Conservation (phyloP, 257 asterid species). For the Solanum bulbocastanum region DNA sequence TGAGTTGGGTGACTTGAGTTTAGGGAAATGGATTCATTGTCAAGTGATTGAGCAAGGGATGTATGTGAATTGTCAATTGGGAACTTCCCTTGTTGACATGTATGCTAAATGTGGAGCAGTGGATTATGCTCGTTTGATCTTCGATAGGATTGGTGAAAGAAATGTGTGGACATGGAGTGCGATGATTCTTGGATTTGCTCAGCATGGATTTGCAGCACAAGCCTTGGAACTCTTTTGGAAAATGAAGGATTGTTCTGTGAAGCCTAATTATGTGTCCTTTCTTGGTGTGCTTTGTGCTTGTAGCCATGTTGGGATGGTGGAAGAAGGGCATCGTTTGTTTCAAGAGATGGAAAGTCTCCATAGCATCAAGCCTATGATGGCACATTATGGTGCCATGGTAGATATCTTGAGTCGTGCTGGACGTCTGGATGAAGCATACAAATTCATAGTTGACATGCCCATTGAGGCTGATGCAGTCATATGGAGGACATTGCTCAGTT, state of each 20-base stretch:
- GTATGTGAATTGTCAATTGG: conserved; percentile 44
- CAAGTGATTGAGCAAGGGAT: conserved; percentile 48
- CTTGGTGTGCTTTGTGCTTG: conserved; percentile 83
- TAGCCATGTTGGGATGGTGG: conserved; percentile 61
- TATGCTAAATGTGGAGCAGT: conserved; percentile 61
- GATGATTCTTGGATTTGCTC: conserved; percentile 73
- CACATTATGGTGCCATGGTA: conserved; percentile 67
- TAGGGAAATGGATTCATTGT: conserved; percentile 63
- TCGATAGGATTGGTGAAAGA: conserved; percentile 27
- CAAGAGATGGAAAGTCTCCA: conserved; percentile 43
- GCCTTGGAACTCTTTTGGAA: conserved; percentile 36
- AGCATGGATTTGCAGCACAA: conserved; percentile 45
- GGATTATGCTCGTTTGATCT: conserved; percentile 41
- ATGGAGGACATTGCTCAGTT: conserved; percentile 79
- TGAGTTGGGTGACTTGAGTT: conserved; percentile 50
- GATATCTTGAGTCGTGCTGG: conserved; percentile 73
- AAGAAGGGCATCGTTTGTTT: conserved; percentile 38
- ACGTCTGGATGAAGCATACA: conserved; percentile 46
- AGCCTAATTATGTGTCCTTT: conserved; percentile 61
- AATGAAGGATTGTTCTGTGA: conserved; percentile 28
- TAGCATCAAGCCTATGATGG: conserved; percentile 48
- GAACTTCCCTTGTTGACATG: conserved; percentile 79
- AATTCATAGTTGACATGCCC: conserved; percentile 45
- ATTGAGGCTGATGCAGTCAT: conserved; percentile 45
- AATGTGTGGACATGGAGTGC: conserved; percentile 87